Percentiles rank a stretch among this genome's conserved stretches.
These are phyloP conservation scores for Neurospora terricola DNA, from an alignment of 495 filamentous ascomycete genomes.

Conservation along the genomic window DNA sequence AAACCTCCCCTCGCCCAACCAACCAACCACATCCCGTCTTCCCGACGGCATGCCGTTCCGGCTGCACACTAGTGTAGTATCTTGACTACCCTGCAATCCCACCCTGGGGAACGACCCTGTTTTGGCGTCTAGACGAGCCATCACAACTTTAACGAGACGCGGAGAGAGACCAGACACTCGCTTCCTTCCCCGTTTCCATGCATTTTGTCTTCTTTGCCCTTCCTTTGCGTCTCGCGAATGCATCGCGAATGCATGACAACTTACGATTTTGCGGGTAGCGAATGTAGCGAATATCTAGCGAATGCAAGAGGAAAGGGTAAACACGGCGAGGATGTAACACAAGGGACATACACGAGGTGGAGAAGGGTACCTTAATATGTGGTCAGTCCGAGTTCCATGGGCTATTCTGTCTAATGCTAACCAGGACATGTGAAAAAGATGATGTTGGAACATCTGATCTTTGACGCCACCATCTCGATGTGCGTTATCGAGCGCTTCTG, in stretches of 20 bases:
- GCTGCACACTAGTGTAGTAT: neutral
- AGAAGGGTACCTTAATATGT: neutral
- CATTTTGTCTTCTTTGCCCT: neutral
- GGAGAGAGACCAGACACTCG: neutral
- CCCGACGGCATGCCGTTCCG: neutral
- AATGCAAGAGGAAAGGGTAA: neutral
- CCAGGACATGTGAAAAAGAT: neutral
- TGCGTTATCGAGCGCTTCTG: neutral
- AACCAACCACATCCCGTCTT: neutral
- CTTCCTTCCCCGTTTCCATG: neutral
- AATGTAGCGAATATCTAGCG: neutral
- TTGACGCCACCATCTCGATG: neutral
- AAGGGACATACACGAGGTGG: neutral
- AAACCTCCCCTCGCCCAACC: neutral
- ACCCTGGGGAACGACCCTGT: neutral
- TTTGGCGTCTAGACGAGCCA: neutral
- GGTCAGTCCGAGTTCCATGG: neutral
- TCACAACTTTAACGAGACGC: neutral
- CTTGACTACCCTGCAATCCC: neutral
- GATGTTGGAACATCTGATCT: neutral
- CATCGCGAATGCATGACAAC: neutral
- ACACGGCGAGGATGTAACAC: neutral
- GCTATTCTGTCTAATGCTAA: too few species aligned
- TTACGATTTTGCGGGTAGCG: neutral
- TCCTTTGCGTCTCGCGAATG: neutral